Evolutionary conservation across 2,329 filamentous ascomycete genomes (phyloP), one percentile per base, ranked within the genome.

Genomic region (Apiospora sp.): DNA sequence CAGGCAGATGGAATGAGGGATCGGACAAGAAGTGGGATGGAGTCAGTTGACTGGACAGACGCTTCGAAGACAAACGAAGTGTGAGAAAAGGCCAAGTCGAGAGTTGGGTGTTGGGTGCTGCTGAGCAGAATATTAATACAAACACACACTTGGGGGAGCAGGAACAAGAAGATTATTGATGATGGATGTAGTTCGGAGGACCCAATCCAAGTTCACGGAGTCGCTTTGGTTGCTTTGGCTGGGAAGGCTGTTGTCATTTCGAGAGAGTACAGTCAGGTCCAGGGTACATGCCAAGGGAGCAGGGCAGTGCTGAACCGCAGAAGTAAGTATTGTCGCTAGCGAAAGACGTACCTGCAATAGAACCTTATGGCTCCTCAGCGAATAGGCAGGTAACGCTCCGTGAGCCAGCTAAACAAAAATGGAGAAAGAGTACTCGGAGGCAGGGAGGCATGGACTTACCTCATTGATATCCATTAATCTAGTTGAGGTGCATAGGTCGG

Each of bases 151-250:
- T 64, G 58, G 34, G 58, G 27, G 54, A 37, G 58, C 58, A 64
- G 58, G 58, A 64, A 64, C 58, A 64, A 64, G 58, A 64, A 41
- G 58, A 64, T 64, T 64, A 64, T 64, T 64, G 58, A 64, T 64
- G n/a, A 64, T 64, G 58, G 58, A 64, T 64, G 54, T 19, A 37
- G 58, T 64, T 64, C 58, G 19, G 58, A 64, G 58, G 58, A 41
- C 58, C 58, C n/a, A 34, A 41, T 41, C 30, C 34, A 64, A 37
- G 58, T 64, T 64, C 58, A 64, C 58, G 34, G 58, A 64, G 58
- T 64, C 58, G 58, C 58, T 64, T 41, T 22, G 58, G 58, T 41
- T 64, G 58, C 58, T 64, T 64, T 64, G 34, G 41, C 54, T 22
- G 54, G 54, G 54, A 34, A 61, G 54, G 54, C 30, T 61, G 54